Evolutionary conservation across 345 rosid species (phyloP).

Genomic region (Linum lewisii): DNA sequence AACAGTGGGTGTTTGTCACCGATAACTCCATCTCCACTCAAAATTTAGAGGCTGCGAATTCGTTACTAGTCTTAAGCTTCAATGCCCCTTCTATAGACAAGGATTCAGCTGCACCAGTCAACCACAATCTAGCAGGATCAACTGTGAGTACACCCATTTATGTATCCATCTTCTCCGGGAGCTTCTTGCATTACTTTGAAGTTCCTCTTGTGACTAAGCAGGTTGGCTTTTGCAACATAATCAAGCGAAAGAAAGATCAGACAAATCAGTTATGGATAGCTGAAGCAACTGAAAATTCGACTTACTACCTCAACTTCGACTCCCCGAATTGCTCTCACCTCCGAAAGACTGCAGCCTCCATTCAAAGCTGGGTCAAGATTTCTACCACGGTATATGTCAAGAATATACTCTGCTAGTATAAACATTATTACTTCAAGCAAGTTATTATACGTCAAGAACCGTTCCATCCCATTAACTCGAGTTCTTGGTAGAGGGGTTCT

Average conservation of each 20-base stretch:
- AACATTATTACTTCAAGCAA: too few relatives aligned
- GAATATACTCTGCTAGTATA: not conserved
- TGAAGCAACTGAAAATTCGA: slow-evolving; percentile 80
- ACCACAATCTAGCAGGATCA: slow-evolving; percentile 71
- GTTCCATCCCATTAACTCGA: too few relatives aligned
- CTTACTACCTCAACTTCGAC: slow-evolving; percentile 40
- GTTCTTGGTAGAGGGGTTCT: too few relatives aligned
- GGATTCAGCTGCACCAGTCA: slow-evolving; percentile 38
- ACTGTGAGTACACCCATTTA: slow-evolving; percentile 37
- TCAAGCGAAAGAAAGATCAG: slow-evolving; percentile 65
- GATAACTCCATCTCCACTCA: slow-evolving; percentile 44
- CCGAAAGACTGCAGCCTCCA: slow-evolving; percentile 37
- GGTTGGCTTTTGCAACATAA: slow-evolving; percentile 83
- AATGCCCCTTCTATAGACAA: slow-evolving; percentile 42
- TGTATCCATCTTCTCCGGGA: too few relatives aligned
- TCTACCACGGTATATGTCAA: slow-evolving; percentile 36
- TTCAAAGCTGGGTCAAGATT: slow-evolving; percentile 58
- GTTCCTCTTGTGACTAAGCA: slow-evolving; percentile 13
- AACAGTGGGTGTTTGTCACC: slow-evolving; percentile 86
- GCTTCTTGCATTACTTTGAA: not conserved
- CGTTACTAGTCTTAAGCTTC: slow-evolving; percentile 80
- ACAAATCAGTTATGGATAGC: slow-evolving; percentile 68
- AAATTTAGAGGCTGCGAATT: slow-evolving; percentile 37
- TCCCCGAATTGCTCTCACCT: slow-evolving; percentile 48
- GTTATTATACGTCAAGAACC: too few relatives aligned